Evolutionary conservation across 805 yeast species (phyloP), one percentile per base, ranked within the genome.

Genomic region (Candida stauntonica): DNA sequence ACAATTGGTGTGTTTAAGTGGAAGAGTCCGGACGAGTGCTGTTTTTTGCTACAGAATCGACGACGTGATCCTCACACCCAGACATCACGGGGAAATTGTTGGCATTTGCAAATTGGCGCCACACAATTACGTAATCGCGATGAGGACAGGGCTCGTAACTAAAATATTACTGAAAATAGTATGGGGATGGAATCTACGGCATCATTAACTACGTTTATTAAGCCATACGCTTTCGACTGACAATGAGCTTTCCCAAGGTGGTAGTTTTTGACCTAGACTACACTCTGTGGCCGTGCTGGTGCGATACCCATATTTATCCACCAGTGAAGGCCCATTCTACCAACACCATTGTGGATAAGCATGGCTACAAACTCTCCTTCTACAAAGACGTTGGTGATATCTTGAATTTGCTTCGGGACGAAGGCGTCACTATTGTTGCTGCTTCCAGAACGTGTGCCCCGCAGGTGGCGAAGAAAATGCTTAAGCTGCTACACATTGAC

Each of bases 371-470:
- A 29, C 62, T 85, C 13, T 56, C 75, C 0, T 70, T 86, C 35
- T 87, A 76, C 55, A 65, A 64, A 17, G 95, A 87, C 47, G 91
- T 87, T 15, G 78, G 76, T 9, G 68, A 64, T 12, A 81, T 87
- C 8, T 61, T 87, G 13, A 51, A 56, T 11, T 80, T 76, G 39
- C 60, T 87, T 39, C 60, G 61, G 21, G 61, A 61, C 1, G 61
- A 75, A 15, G 64, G 57, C 4, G 78, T 80, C 7, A 61, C 57
- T 24, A 69, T 85, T 1, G 70, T 81, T 20, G 78, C 81, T 4
- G 96, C 96, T 0, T 81, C 91, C 18, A 67, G 95, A 48, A 87
- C 96, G 0, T 75, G 76, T 44, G 75, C 86, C 1, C 95, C 95
- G 0, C 67, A 72, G n/a, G 64, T 82, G n/a, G 96, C 96, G 2